Evolutionary conservation across 352 stramenopile species (phyloP).

Genomic region (Pythium dissimile): DNA sequence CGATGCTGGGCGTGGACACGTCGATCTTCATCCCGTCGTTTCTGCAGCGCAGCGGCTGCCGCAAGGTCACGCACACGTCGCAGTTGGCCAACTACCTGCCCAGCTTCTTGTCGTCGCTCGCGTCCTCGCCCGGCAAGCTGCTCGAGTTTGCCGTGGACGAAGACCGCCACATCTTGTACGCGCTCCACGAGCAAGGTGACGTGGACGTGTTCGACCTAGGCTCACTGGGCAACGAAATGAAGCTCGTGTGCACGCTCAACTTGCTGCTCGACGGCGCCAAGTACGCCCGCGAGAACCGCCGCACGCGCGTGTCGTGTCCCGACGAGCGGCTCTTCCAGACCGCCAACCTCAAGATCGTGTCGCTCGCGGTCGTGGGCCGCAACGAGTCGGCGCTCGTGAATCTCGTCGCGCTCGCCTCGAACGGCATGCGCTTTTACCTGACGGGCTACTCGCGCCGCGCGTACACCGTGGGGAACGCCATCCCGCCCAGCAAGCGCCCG

Average conservation of each 20-base stretch:
- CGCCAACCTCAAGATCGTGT: constrained; percentile 63
- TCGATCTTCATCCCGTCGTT: constrained; percentile 34
- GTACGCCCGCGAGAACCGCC: constrained; percentile 80
- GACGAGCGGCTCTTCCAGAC: constrained; percentile 79
- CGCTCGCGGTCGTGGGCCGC: constrained; percentile 53
- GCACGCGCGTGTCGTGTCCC: constrained; percentile 76
- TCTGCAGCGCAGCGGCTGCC: constrained; percentile 55
- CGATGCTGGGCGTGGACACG: constrained; percentile 16
- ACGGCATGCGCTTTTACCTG: constrained; percentile 94
- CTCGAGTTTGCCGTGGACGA: constrained; percentile 87
- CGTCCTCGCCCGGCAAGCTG: constrained; percentile 79
- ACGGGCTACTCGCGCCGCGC: constrained; percentile 79
- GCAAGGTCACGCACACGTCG: constrained; percentile 91
- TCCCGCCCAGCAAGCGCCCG: constrained; percentile 48
- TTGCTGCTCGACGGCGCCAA: constrained; percentile 66
- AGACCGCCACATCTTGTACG: constrained; percentile 89
- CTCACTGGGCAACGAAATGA: constrained; percentile 43
- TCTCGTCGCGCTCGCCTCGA: constrained; percentile 90
- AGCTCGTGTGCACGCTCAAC: constrained; percentile 66
- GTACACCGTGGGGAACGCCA: constrained; percentile 36
- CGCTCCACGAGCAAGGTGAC: constrained; percentile 80
- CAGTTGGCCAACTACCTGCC: constrained; percentile 78
- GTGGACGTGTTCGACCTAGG: constrained; percentile 77
- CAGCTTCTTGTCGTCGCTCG: constrained; percentile 70
- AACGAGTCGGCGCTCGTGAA: constrained; percentile 85